These are phyloP conservation scores for Penicillium sp. DNA, from an alignment of 2,329 filamentous ascomycete genomes.

Conservation along the genomic window DNA sequence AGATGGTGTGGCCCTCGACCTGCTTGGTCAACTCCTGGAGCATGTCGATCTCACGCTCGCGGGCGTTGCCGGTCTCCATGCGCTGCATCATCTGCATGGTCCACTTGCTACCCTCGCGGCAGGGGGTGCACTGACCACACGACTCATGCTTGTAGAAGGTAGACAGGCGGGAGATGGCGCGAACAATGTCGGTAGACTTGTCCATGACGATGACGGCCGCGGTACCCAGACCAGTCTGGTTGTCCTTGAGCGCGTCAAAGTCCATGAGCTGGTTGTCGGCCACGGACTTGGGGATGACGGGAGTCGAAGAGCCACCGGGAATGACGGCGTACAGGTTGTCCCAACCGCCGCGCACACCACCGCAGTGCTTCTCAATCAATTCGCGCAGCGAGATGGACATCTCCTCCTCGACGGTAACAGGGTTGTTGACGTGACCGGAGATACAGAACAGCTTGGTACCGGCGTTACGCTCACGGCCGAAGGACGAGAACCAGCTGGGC, in stretches of 20 bases:
- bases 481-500: conserved; percentile 84
- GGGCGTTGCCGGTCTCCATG: conserved; percentile 85
- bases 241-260: conserved; percentile 97
- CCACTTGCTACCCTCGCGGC: conserved; percentile 98
- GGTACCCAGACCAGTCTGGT: conserved; percentile 92
- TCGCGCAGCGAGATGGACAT: conserved; percentile 97
- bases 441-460: conserved; percentile 99
- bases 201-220: conserved; percentile 99
- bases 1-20: conserved; percentile 98
- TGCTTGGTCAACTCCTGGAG: conserved; percentile 98
- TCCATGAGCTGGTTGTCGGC: conserved; percentile 98
- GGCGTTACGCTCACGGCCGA: conserved; percentile 92
- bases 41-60: conserved; percentile 96
- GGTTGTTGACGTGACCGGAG: conserved; percentile 98
- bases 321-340: conserved; percentile 95
- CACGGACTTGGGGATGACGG: conserved; percentile 81
- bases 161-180: conserved; percentile 84
- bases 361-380: conserved; percentile 97
- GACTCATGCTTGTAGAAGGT: conserved; percentile 99
- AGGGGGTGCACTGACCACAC: conserved; percentile 98
- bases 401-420: conserved; percentile 95
- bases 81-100: conserved; percentile 98
- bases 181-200: conserved; percentile 92
- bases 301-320: conserved; percentile 92
- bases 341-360: conserved; percentile 93